Evolutionary conservation across 2,329 filamentous ascomycete genomes (phyloP).

Genomic region (Escovopsis sp.): DNA sequence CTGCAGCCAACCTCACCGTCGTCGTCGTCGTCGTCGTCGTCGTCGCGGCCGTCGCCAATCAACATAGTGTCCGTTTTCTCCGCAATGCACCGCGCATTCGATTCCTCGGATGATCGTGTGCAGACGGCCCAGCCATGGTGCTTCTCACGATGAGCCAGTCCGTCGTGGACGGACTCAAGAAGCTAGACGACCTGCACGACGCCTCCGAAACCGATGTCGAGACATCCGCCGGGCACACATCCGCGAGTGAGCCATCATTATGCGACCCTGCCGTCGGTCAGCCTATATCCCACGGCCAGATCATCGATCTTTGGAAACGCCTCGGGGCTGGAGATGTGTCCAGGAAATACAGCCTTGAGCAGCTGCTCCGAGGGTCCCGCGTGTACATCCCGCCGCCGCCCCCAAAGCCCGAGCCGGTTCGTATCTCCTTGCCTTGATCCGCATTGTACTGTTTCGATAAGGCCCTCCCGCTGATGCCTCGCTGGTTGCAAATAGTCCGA

Average conservation of each 20-base stretch:
- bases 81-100: not conserved
- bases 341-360: constrained; percentile 41
- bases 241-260: constrained; percentile 33
- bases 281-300: constrained; percentile 57
- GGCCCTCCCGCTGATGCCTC: constrained; percentile 1
- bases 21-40: too few species aligned
- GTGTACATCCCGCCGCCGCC: constrained; percentile 70
- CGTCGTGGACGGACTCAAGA: constrained; percentile 47
- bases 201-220: constrained; percentile 9
- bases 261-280: constrained; percentile 39
- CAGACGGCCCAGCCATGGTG: constrained; percentile 40
- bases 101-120: not conserved
- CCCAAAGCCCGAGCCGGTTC: constrained; percentile 62
- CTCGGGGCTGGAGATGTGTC: constrained; percentile 24
- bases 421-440: constrained; percentile 13
- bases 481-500: constrained; percentile 37
- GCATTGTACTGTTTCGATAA: not conserved
- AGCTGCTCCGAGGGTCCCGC: constrained; percentile 54
- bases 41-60: not conserved
- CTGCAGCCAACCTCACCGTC: too few species aligned
- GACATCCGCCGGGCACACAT: constrained; percentile 1
- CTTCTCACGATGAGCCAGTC: constrained; percentile 60
- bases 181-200: constrained; percentile 8
- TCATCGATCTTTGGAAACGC: constrained; percentile 45
- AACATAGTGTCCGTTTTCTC: not conserved